Conservation (phyloP, 2,329 filamentous ascomycete species). For the Samsoniella hepiali region DNA sequence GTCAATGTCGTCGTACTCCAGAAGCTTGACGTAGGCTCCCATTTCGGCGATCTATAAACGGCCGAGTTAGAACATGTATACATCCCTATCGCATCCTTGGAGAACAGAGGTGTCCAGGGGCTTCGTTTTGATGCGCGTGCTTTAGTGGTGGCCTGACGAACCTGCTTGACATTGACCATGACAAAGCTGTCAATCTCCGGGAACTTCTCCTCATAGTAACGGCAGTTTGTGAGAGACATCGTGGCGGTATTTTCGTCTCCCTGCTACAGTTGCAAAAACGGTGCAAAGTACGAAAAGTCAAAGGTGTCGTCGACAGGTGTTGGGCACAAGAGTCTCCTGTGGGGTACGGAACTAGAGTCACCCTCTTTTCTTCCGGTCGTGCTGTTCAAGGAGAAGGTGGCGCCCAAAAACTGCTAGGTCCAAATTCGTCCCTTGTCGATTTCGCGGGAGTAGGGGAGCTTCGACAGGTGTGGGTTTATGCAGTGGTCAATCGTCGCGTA, state of each 20-base stretch:
- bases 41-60: slow-evolving; percentile 85
- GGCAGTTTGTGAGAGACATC: slow-evolving; percentile 95
- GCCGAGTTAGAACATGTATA: neutral
- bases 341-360: slow-evolving; percentile 17
- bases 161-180: slow-evolving; percentile 99
- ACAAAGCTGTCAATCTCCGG: slow-evolving; percentile 97
- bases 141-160: slow-evolving; percentile 39
- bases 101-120: neutral
- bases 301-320: slow-evolving; percentile 19
- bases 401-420: neutral
- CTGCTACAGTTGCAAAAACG: slow-evolving; percentile 16
- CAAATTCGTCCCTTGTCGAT: slow-evolving; percentile 17
- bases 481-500: slow-evolving; percentile 13
- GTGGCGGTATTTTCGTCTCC: slow-evolving; percentile 47
- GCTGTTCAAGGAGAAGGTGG: slow-evolving; percentile 5
- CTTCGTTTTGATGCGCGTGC: neutral
- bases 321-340: slow-evolving; percentile 16
- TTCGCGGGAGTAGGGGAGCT: slow-evolving; percentile 12
- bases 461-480: neutral
- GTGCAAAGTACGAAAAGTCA: neutral
- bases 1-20: slow-evolving; percentile 99
- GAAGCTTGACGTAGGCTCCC: slow-evolving; percentile 98
- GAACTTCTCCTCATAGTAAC: slow-evolving; percentile 96
- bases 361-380: slow-evolving; percentile 13
- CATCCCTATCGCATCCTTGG: neutral